Conservation (phyloP, 345 rosid species). For the Gossypium bickii region DNA sequence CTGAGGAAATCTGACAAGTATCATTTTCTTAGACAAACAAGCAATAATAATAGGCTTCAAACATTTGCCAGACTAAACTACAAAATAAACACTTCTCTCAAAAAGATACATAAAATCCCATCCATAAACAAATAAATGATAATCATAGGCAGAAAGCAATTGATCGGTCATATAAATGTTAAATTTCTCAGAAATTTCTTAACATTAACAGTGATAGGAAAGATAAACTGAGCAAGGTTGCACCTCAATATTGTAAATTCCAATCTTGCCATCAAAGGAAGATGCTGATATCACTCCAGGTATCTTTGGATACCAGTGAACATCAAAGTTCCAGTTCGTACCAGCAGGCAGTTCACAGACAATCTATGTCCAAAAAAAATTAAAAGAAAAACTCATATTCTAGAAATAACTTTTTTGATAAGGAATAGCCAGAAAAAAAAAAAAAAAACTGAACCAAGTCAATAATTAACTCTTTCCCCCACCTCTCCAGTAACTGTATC, state of each 20-base stretch:
- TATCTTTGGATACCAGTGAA: slow-evolving; percentile 94
- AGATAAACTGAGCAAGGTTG: not conserved
- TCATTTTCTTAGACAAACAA: not conserved
- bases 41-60: not conserved
- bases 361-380: slow-evolving; percentile 41
- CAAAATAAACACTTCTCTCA: not conserved
- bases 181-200: not conserved
- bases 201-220: not conserved
- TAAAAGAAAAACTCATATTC: not conserved
- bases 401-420: not conserved
- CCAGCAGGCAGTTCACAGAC: slow-evolving; percentile 90
- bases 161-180: not conserved
- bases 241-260: slow-evolving; percentile 95
- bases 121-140: not conserved
- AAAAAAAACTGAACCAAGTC: slow-evolving; percentile 3
- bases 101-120: not conserved
- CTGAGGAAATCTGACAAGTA: not conserved
- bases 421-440: not conserved
- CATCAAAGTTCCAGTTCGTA: slow-evolving; percentile 94
- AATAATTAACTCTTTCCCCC: slow-evolving; percentile 19
- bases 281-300: slow-evolving; percentile 97
- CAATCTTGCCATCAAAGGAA: slow-evolving; percentile 95
- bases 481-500: slow-evolving; percentile 90
- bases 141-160: not conserved
- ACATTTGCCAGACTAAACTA: not conserved